Evolutionary conservation across 495 filamentous ascomycete species (phyloP), one percentile per base, ranked within the genome.

Genomic region (Talaromyces trachyspermus): DNA sequence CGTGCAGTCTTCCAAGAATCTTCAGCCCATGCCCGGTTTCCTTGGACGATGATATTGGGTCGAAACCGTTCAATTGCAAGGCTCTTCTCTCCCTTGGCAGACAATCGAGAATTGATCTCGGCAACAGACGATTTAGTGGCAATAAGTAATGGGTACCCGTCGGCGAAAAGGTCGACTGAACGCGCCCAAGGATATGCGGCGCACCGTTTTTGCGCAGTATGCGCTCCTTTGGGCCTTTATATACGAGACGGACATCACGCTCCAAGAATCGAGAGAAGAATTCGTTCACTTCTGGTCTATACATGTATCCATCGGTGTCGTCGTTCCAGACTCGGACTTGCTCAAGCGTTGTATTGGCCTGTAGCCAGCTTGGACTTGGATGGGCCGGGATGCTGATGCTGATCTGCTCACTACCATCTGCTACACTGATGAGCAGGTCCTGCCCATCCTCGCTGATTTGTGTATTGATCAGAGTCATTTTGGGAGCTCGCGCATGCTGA

Each of bases 1-100:
- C 75, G 72, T 18, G 92, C 78, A 9, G 68, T 68, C 54, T 87
- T 88, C 90, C 90, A 97, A 35, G 65, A 72, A 52, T 96, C 89
- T 58, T 97, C 91, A 10, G 58, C 61, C 67, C 82, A 88, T 1
- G 83, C 65, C n/a, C 61, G 60, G 3, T 73, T 71, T 2, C 83
- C 85, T 3, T 66, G 66, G 42, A 88, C 63, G 45, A 94, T 80
- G 36, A 97, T 83, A 63, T 95, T 97, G 4, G 91, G 79, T 30
- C 91, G 75, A 64, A 95, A 95, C 10, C 88, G 78, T 26, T 77
- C 71, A 20, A 79, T 55, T 1, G 59, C 66, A 37, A 72, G 66
- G 0, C 54, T 49, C 23, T 65, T 61, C 6, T 51, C 50, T 9
- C 61, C 63, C 7, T 39, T 45, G 8, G 9, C 10, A 2, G 8